A percentile compares a stretch with the other conserved stretches of the same genome.
Conservation (phyloP, 176 grass and related monocot genomes). For the Hyparrhenia diplandra region DNA sequence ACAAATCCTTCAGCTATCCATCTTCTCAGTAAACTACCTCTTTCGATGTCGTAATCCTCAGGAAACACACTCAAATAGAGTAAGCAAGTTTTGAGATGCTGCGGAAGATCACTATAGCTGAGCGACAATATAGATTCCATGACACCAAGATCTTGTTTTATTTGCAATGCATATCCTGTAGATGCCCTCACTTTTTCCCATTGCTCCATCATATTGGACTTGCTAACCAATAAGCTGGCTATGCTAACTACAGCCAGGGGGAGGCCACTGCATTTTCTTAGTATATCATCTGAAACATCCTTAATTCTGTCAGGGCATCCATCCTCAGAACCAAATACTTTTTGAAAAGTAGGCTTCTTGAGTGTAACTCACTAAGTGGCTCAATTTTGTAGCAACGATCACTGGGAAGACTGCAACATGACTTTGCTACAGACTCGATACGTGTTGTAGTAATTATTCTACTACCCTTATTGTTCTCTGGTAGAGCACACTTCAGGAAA, state of each 20-base stretch:
- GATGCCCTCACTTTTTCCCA: neutral
- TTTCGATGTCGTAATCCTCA: neutral
- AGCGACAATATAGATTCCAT: neutral
- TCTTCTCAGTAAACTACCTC: neutral
- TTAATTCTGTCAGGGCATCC: neutral
- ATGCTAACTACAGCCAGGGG: neutral
- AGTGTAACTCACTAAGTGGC: neutral
- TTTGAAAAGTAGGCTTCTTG: neutral
- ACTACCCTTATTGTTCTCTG: neutral
- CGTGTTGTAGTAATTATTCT: slow-evolving; percentile 1
- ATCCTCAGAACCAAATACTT: neutral
- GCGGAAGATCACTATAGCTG: slow-evolving; percentile 4
- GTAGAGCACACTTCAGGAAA: neutral
- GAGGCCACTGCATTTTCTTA: neutral
- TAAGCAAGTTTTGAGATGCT: neutral
- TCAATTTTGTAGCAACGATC: neutral
- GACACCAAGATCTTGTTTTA: neutral
- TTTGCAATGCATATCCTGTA: neutral
- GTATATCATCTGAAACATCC: neutral
- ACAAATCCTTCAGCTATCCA: slow-evolving; percentile 14
- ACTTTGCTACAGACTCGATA: neutral
- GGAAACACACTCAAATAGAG: neutral
- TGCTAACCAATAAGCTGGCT: slow-evolving; percentile 4
- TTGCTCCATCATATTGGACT: neutral
- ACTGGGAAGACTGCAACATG: neutral